These are phyloP conservation scores for Iris macrosiphon DNA, from an alignment of 106 monocot genomes.

Conservation along the genomic window DNA sequence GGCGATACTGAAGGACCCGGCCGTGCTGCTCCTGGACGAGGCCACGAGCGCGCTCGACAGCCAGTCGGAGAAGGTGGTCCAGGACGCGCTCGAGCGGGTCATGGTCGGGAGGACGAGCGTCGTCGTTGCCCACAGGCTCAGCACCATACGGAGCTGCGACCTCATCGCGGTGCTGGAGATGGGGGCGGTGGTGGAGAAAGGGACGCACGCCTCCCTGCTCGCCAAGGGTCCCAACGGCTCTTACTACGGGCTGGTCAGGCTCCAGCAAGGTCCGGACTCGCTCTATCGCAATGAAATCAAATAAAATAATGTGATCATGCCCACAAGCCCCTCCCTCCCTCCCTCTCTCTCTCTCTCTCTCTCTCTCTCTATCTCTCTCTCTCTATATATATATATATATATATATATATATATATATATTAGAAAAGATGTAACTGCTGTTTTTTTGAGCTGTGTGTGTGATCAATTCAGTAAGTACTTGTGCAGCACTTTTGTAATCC, in stretches of 20 bases:
- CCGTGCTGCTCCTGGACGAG: slow-evolving; percentile 45
- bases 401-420: no score
- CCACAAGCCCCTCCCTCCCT: no score
- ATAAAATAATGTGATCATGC: no score
- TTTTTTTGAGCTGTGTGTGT: no score
- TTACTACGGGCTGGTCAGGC: slow-evolving; percentile 37
- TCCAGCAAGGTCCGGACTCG: slow-evolving; percentile 32
- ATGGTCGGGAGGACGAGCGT: slow-evolving; percentile 59
- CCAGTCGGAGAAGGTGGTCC: slow-evolving; percentile 58
- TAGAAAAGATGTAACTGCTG: no score
- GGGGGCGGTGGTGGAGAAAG: slow-evolving; percentile 43
- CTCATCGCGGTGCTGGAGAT: slow-evolving; percentile 52
- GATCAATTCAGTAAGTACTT: no score
- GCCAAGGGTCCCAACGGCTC: slow-evolving; percentile 29
- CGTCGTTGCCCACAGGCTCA: slow-evolving; percentile 54
- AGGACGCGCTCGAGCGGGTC: slow-evolving; percentile 54
- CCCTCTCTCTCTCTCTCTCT: no score
- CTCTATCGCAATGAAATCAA: no score
- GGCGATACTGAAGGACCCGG: slow-evolving; percentile 45
- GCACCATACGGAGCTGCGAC: slow-evolving; percentile 40
- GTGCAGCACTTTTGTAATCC: no score
- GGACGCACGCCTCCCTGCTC: slow-evolving; percentile 43
- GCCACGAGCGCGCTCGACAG: slow-evolving; percentile 60
- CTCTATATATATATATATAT: no score
- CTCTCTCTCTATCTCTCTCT: no score